Conservation (phyloP, 192 early-diverging fungal species). For the Coemansia sp. region DNA sequence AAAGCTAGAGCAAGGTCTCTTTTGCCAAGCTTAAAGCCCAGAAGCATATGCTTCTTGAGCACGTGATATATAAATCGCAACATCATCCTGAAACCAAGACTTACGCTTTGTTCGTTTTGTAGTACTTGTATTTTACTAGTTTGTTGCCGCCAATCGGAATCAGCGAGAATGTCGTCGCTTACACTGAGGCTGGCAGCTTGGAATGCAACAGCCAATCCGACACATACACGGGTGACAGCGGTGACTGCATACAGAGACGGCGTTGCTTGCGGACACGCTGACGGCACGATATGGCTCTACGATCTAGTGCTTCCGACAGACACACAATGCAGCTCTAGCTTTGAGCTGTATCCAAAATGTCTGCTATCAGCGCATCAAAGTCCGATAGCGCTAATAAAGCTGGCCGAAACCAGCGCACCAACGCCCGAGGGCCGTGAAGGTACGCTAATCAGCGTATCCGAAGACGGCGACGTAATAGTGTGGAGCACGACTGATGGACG, state of each 20-base stretch:
- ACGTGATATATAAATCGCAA: neutral
- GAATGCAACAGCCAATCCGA: conserved; percentile 46
- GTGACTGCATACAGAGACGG: conserved; percentile 25
- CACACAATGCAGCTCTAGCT: neutral
- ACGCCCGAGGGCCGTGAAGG: conserved; percentile 31
- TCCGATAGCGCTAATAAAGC: conserved; percentile 21
- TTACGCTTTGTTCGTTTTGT: neutral
- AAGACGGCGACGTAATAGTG: conserved; percentile 38
- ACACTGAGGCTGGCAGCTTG: conserved; percentile 33
- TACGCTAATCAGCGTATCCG: conserved; percentile 39
- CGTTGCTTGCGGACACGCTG: conserved; percentile 39
- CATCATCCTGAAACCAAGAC: neutral
- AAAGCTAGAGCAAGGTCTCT: neutral
- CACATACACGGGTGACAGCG: conserved; percentile 31
- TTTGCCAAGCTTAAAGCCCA: neutral
- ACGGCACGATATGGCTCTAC: conserved; percentile 53
- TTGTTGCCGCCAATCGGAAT: neutral
- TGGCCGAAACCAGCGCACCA: conserved; percentile 34
- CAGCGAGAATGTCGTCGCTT: conserved; percentile 13
- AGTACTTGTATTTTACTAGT: neutral
- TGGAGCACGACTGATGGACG: conserved; percentile 46
- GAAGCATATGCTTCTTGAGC: neutral
- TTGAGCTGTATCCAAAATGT: conserved; percentile 32
- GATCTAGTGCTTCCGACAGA: conserved; percentile 4
- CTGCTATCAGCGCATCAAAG: conserved; percentile 35